Conservation (phyloP, 495 filamentous ascomycete genomes). For the Hypoxylon cercidicola region DNA sequence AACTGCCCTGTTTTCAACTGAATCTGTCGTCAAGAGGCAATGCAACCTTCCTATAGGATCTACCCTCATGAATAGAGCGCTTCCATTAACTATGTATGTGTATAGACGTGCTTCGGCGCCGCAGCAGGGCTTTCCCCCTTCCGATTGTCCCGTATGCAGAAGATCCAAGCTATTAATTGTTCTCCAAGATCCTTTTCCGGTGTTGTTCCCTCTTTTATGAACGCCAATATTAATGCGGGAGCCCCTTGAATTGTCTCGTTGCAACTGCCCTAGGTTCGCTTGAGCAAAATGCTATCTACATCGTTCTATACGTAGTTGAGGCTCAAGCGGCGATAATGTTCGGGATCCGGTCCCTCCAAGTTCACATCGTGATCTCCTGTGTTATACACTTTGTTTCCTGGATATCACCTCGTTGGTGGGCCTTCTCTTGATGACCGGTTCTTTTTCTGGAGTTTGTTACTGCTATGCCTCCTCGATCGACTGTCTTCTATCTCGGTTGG, state of each 20-base stretch:
- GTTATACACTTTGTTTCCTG: constrained; percentile 12
- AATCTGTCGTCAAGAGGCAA: too few relatives aligned
- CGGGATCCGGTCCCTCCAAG: constrained; percentile 7
- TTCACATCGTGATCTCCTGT: constrained; percentile 20
- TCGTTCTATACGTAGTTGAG: constrained; percentile 17
- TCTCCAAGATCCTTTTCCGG: constrained; percentile 18
- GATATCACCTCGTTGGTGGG: constrained; percentile 18
- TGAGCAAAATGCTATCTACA: constrained; percentile 41
- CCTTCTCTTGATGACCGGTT: constrained; percentile 27
- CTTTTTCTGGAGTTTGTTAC: constrained; percentile 34
- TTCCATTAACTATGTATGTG: constrained; percentile 16
- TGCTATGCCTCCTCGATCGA: constrained; percentile 21
- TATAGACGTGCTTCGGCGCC: constrained; percentile 9
- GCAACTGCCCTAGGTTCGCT: constrained; percentile 31
- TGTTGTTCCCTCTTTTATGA: constrained; percentile 8
- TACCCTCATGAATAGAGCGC: constrained; percentile 6
- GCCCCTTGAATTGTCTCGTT: constrained; percentile 14
- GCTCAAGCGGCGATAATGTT: constrained; percentile 15
- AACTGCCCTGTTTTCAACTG: too few relatives aligned
- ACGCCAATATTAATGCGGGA: constrained; percentile 33
- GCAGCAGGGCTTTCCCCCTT: neutral
- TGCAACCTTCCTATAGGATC: too few relatives aligned
- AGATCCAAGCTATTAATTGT: constrained; percentile 26
- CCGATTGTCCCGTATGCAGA: constrained; percentile 27
- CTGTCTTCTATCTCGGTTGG: constrained; percentile 27